Conservation (phyloP, 306 rosid species). For the Glycine soja region DNA sequence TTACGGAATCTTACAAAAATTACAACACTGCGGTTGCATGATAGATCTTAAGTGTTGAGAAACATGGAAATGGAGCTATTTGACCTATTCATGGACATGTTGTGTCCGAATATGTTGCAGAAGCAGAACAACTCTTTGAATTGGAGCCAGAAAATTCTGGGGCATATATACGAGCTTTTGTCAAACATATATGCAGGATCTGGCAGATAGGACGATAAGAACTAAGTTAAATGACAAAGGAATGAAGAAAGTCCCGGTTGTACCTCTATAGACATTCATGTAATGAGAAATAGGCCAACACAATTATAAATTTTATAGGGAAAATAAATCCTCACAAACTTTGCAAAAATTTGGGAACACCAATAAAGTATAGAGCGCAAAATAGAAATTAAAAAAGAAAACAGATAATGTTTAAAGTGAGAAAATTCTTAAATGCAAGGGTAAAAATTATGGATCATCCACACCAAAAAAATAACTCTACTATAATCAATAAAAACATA, state of each 20-base stretch:
- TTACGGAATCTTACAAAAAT: slow-evolving; percentile 62
- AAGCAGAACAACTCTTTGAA: slow-evolving; percentile 62
- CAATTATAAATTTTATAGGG: no score
- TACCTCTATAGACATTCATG: slow-evolving; percentile 81
- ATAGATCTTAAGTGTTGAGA: slow-evolving; percentile 69
- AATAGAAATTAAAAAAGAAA: no score
- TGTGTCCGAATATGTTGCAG: slow-evolving; percentile 71
- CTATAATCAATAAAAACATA: no score
- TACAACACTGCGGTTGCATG: slow-evolving; percentile 86
- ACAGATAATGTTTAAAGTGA: no score
- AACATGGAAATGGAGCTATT: slow-evolving; percentile 79
- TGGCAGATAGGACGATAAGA: slow-evolving; percentile 82
- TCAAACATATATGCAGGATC: slow-evolving; percentile 87
- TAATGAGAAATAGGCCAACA: no score
- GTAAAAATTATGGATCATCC: no score
- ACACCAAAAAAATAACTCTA: no score
- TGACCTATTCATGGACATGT: slow-evolving; percentile 66
- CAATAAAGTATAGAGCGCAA: no score
- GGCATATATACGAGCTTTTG: slow-evolving; percentile 70
- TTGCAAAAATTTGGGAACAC: no score
- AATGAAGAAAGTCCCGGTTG: slow-evolving; percentile 91
- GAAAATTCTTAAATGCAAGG: no score
- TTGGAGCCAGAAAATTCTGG: slow-evolving; percentile 79
- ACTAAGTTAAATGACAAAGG: slow-evolving; percentile 74
- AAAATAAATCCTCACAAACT: no score